Evolutionary conservation across 2,329 filamentous ascomycete genomes (phyloP), one percentile per base, ranked within the genome.

Genomic region (Stemphylium lycopersici): DNA sequence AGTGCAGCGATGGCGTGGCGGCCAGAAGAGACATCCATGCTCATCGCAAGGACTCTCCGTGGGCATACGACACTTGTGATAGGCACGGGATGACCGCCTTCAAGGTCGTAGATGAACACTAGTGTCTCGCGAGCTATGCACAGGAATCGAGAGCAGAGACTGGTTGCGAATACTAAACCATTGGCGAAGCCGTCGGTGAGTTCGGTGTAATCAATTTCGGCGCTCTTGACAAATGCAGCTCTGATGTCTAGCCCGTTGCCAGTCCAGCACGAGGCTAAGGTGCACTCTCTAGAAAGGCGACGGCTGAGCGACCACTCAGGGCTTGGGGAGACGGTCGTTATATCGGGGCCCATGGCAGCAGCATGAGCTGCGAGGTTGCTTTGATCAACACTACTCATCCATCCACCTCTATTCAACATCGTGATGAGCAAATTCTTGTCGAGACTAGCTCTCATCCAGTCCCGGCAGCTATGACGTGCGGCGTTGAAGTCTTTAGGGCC

Each of bases 391-490:
- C 45, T 32, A 31, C 65, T 59, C 16, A 44, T 41, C 81, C 84
- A 85, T 3, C 84, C 84, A 33, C 82, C 82, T 53, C 81, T 76
- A 60, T 77, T 79, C 39, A 88, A 65, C 82, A 87, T 86, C 2
- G 63, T 64, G 22, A 74, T 70, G 10, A 88, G 73, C 2, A 89
- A 61, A 2, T 63, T 71, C 37, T 72, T 70, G 44, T 86, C 75
- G n/a, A 88, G 68, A 44, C 84, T 83, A 18, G 79, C 80, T 33
- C 79, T 70, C 76, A 87, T 84, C 87, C 84, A 89, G 32, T 73
- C 71, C 40, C 81, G 80, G 64, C 85, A 89, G 15, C 81, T 81
- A 57, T 84, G 81, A 15, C 86, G 80, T 13, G 85, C 84, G 48
- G 83, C 78, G 62, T 89, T 82, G 67, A 87, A 89, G 61, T 82